These are phyloP conservation scores for Talaromyces sp. DNA, from an alignment of 2,329 filamentous ascomycete genomes.

Conservation along the genomic window DNA sequence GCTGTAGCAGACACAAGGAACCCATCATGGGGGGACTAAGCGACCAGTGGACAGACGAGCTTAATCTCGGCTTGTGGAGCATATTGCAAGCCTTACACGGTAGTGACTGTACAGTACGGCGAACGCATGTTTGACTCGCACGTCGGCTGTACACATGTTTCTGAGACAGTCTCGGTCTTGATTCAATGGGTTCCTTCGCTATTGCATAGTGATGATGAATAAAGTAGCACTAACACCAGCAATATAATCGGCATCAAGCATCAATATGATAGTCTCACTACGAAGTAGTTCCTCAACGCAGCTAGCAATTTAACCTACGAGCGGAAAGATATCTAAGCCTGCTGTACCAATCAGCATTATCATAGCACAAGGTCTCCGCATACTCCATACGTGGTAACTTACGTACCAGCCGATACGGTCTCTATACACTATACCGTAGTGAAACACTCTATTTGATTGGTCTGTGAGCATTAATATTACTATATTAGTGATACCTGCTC, in stretches of 20 bases:
- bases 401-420: background rate
- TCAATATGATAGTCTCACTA: background rate
- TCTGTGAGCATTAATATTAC: background rate
- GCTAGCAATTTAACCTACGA: background rate
- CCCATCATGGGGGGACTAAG: background rate
- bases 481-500: background rate
- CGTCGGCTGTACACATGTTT: background rate
- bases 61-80: conserved; percentile 9
- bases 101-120: background rate
- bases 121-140: background rate
- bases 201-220: no score
- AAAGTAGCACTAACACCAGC: no score
- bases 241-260: no score
- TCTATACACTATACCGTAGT: background rate
- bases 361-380: background rate
- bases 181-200: no score
- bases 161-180: background rate
- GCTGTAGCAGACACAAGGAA: background rate
- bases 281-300: background rate
- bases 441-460: background rate
- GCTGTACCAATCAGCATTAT: background rate
- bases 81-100: background rate
- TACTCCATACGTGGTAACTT: background rate
- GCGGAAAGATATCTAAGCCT: background rate
- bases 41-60: background rate